These are phyloP conservation scores for Daldinia eschscholtzii DNA, from an alignment of 2,329 filamentous ascomycete species.

Conservation along the genomic window DNA sequence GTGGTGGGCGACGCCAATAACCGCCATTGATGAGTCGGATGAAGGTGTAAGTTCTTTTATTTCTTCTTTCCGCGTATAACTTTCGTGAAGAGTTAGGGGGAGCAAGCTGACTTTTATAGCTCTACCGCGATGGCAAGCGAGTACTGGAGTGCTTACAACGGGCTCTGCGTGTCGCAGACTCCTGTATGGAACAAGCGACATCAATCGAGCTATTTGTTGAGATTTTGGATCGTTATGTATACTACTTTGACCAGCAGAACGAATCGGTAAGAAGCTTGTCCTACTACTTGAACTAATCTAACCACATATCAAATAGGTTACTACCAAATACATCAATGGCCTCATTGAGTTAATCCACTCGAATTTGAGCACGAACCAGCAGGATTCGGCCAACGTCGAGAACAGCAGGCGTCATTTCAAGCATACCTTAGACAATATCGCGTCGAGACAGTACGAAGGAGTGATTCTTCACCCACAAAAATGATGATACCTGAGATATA, in stretches of 20 bases:
- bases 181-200: slow-evolving; percentile 98
- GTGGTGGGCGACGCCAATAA: slow-evolving; percentile 95
- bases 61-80: not conserved
- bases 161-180: slow-evolving; percentile 94
- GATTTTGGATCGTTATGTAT: slow-evolving; percentile 97
- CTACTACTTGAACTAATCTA: not conserved
- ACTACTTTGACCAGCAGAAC: slow-evolving; percentile 99
- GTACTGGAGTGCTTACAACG: slow-evolving; percentile 97
- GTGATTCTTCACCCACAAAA: slow-evolving; percentile 77
- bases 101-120: slow-evolving; percentile 60
- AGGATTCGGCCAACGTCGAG: slow-evolving; percentile 85
- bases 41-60: slow-evolving; percentile 54
- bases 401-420: slow-evolving; percentile 94
- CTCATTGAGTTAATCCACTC: slow-evolving; percentile 98
- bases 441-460: slow-evolving; percentile 91
- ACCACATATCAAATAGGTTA: slow-evolving; percentile 68
- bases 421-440: slow-evolving; percentile 93
- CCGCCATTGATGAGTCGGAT: slow-evolving; percentile 82
- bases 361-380: slow-evolving; percentile 87
- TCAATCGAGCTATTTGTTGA: slow-evolving; percentile 98
- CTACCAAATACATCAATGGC: slow-evolving; percentile 97
- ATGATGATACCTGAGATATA: slow-evolving; percentile 35
- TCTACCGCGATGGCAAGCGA: slow-evolving; percentile 97
- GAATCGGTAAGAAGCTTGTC: slow-evolving; percentile 76
- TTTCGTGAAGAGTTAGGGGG: not conserved